Evolutionary conservation across 805 yeast genomes (phyloP).

Genomic region (Metschnikowia koreensis): DNA sequence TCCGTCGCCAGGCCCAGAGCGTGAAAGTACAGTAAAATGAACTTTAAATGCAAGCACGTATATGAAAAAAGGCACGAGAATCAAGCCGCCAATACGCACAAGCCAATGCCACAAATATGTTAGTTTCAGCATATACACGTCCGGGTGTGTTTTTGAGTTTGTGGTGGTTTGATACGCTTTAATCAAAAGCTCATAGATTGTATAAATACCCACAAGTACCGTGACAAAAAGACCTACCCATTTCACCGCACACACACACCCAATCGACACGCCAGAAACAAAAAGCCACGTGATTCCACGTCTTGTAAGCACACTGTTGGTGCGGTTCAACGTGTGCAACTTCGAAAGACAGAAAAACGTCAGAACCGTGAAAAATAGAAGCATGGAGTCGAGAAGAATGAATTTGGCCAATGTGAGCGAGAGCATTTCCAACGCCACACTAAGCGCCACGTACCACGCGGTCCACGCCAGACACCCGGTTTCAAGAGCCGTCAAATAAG

Average conservation of each 20-base stretch:
- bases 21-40: conserved; percentile 73
- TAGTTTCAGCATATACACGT: conserved; percentile 6
- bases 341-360: conserved; percentile 39
- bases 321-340: conserved; percentile 46
- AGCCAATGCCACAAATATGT: conserved; percentile 65
- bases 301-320: conserved; percentile 34
- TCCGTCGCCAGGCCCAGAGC: conserved; percentile 91
- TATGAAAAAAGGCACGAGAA: conserved; percentile 66
- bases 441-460: conserved; percentile 57
- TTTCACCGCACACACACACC: conserved; percentile 81
- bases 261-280: conserved; percentile 65
- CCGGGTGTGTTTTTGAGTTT: conserved; percentile 2
- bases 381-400: conserved; percentile 73
- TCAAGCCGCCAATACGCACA: conserved; percentile 61
- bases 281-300: conserved; percentile 55
- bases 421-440: conserved; percentile 66
- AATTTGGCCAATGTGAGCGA: conserved; percentile 71
- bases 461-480: conserved; percentile 32
- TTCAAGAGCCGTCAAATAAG: conserved; percentile 48
- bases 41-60: conserved; percentile 73
- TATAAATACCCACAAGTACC: conserved; percentile 56
- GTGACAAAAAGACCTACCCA: conserved; percentile 82
- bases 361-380: conserved; percentile 66
- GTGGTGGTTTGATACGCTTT: conserved; percentile 36
- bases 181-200: conserved; percentile 50